Conservation (phyloP, 257 asterid genomes). For the Lithospermum erythrorhizon region DNA sequence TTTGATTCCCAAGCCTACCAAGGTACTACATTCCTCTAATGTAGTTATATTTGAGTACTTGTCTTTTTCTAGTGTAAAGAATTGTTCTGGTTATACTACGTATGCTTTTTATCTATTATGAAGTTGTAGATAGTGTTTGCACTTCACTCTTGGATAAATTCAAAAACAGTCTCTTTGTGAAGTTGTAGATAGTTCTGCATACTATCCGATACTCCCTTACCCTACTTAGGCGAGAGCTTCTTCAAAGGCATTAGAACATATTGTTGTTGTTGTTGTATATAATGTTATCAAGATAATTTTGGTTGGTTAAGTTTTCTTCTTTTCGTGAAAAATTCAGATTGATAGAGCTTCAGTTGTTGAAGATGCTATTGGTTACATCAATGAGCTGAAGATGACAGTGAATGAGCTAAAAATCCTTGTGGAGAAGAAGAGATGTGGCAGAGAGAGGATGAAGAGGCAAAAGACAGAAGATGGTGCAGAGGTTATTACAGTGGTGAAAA, state of each 20-base stretch:
- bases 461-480: constrained; percentile 32
- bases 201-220: no score
- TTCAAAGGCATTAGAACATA: no score
- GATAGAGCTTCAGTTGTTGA: constrained; percentile 23
- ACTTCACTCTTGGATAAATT: no score
- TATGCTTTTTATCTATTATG: no score
- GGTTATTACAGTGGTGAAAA: constrained; percentile 20
- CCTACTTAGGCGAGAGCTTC: no score
- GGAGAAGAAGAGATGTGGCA: constrained; percentile 62
- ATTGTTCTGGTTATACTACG: neutral
- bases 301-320: neutral
- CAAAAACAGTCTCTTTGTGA: no score
- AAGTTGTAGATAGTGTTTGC: no score
- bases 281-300: no score
- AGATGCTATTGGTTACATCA: constrained; percentile 25
- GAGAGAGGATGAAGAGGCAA: constrained; percentile 54
- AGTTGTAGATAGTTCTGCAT: no score
- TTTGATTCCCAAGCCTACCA: constrained; percentile 58
- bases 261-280: neutral
- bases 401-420: constrained; percentile 18
- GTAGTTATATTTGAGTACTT: no score
- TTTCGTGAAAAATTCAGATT: constrained; percentile 8
- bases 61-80: neutral
- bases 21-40: constrained; percentile 30
- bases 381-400: constrained; percentile 24